Evolutionary conservation across 2,329 filamentous ascomycete species (phyloP), one percentile per base, ranked within the genome.

Genomic region (Cryphonectria parasitica): DNA sequence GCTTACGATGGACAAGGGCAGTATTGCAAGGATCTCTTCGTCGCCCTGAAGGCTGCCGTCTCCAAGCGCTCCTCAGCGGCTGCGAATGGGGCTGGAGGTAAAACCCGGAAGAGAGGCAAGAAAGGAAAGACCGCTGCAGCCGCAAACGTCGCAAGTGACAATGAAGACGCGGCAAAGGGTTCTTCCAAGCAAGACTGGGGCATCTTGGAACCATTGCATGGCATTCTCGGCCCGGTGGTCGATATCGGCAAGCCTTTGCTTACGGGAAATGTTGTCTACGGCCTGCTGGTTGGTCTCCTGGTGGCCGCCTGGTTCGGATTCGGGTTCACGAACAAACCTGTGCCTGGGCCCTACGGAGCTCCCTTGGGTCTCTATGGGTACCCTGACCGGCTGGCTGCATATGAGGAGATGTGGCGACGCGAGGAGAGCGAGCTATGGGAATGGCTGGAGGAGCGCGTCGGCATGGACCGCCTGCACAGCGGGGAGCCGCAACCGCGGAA

Each of bases 361-460:
- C 80, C 81, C 7, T 74, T 83, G 69, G 80, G 80, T 2, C 83
- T 81, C 76, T 73, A 82, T 73, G 75, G 79, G 76, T 82, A 82
- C 36, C 87, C 92, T 0, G 90, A 95, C 69, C 88, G 94, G 7
- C 82, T 94, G 22, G 90, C 91, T 2, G 94, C 93, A 0, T 98
- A 98, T 78, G 95, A 98, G 75, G 93, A 97, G 81, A 92, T 98
- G 77, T 99, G 95, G 95, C 87, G 90, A 49, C 85, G 89, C 56
- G 94, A 98, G 79, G 95, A 98, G 78, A 93, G 89, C 74, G 93
- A 96, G 76, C 83, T 98, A 13, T 98, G 95, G 95, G 91, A 93
- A 70, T 98, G 95, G 95, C 83, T 98, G 5, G 95, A 98, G 79
- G 93, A 97, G 76, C 87, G 95, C 25, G 90, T 94, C 1, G 92